Evolutionary conservation across 169 alveolate species (phyloP).

Genomic region (Plasmodium malariae): DNA sequence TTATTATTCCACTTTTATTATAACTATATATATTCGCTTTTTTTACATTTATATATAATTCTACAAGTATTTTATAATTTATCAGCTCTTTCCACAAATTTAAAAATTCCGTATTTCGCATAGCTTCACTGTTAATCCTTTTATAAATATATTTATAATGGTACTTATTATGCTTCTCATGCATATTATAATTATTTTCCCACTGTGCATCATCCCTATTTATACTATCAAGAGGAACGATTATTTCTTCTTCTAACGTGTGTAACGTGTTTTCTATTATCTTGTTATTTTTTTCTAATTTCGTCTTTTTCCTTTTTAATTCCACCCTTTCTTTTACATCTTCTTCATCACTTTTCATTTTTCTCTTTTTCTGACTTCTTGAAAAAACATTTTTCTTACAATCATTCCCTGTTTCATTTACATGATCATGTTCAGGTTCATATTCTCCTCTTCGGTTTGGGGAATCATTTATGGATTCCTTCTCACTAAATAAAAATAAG

Average conservation of each 20-base stretch:
- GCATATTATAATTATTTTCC: neutral
- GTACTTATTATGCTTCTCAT: neutral
- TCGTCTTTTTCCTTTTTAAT: slow-evolving; percentile 8
- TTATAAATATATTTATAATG: slow-evolving; percentile 43
- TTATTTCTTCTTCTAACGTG: neutral
- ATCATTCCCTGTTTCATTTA: neutral
- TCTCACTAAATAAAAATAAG: no score
- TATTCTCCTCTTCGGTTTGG: no score
- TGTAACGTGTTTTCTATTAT: neutral
- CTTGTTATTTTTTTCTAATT: neutral
- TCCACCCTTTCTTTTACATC: slow-evolving; percentile 10
- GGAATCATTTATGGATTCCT: no score
- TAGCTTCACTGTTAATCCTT: slow-evolving; percentile 37
- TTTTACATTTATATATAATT: slow-evolving; percentile 22
- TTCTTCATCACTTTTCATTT: neutral
- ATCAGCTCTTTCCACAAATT: slow-evolving; percentile 23
- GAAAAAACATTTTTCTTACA: neutral
- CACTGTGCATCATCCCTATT: neutral
- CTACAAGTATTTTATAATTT: slow-evolving; percentile 28
- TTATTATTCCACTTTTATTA: slow-evolving; percentile 39
- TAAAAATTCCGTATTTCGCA: slow-evolving; percentile 48
- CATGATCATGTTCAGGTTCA: neutral
- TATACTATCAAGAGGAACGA: neutral
- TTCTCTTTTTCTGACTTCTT: slow-evolving; percentile 13
- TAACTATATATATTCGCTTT: neutral